phyloP scores from a whole-genome alignment of 1,284 basidiomycete genomes.

The Pterula multifida region DNA sequence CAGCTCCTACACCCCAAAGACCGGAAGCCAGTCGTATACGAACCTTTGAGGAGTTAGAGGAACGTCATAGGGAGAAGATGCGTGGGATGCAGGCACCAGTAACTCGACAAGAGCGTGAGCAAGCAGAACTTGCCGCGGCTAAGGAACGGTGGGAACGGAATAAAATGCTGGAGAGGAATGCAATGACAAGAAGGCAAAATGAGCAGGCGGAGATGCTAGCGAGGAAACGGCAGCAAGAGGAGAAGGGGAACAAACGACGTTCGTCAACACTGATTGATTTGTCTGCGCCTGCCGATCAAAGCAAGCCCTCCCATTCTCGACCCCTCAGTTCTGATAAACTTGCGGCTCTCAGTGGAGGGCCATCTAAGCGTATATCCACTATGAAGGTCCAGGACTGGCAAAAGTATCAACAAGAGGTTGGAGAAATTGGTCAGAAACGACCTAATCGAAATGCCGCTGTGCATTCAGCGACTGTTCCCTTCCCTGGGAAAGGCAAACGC shows the following conservation, averaged over 20 bases:
- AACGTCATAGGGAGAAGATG: slow-evolving; percentile 73
- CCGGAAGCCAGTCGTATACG: slow-evolving; percentile 37
- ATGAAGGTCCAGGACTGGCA: slow-evolving; percentile 80
- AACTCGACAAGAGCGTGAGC: slow-evolving; percentile 59
- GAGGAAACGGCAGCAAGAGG: slow-evolving; percentile 32
- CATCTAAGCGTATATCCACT: slow-evolving; percentile 54
- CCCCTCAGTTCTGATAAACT: slow-evolving; percentile 51
- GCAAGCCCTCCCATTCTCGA: slow-evolving; percentile 24
- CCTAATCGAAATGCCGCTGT: slow-evolving; percentile 22
- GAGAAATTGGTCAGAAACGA: slow-evolving; percentile 16
- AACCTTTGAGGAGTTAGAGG: slow-evolving; percentile 71
- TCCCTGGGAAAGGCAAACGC: slow-evolving; percentile 21
- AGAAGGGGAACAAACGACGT: slow-evolving; percentile 11
- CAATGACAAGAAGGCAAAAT: slow-evolving; percentile 54
- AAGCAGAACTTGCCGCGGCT: slow-evolving; percentile 55
- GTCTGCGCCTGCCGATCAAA: not conserved
- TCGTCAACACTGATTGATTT: not conserved
- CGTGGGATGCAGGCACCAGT: slow-evolving; percentile 62
- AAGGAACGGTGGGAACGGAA: slow-evolving; percentile 68
- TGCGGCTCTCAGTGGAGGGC: slow-evolving; percentile 24
- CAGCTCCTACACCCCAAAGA: slow-evolving; percentile 35
- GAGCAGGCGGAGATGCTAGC: slow-evolving; percentile 50
- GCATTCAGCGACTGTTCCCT: slow-evolving; percentile 28
- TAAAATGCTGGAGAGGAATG: slow-evolving; percentile 55
- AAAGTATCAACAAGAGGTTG: slow-evolving; percentile 45